Conservation (phyloP, 202 grass and related monocot genomes). For the Setaria viridis region DNA sequence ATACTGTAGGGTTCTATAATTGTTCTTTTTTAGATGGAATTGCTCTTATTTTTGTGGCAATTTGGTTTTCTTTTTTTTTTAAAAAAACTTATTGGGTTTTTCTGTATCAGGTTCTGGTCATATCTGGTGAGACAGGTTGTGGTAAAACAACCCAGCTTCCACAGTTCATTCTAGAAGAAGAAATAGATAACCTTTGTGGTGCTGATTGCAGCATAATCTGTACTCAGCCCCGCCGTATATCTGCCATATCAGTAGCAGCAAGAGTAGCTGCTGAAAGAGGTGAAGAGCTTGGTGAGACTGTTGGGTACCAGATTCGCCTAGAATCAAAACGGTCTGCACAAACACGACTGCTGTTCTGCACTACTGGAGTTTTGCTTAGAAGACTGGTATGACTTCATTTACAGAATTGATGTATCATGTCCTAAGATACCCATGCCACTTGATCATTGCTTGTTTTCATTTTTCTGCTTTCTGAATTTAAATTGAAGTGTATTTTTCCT, state of each 20-base stretch:
- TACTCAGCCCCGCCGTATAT: slow-evolving; percentile 96
- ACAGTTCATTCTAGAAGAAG: slow-evolving; percentile 93
- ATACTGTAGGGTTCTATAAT: slow-evolving; percentile 24
- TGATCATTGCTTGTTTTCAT: slow-evolving; percentile 41
- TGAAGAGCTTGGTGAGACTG: slow-evolving; percentile 86
- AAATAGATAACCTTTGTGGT: slow-evolving; percentile 78
- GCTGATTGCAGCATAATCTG: slow-evolving; percentile 95
- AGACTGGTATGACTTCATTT: slow-evolving; percentile 67
- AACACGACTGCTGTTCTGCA: slow-evolving; percentile 92
- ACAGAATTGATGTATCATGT: slow-evolving; percentile 30
- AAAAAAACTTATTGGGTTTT: slow-evolving; percentile 21
- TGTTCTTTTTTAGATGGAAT: slow-evolving; percentile 21
- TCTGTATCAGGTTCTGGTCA: slow-evolving; percentile 78
- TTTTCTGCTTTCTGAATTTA: slow-evolving; percentile 1
- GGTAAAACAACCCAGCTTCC: slow-evolving; percentile 98
- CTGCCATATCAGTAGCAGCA: slow-evolving; percentile 90
- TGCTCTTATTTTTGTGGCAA: slow-evolving; percentile 5
- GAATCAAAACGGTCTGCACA: slow-evolving; percentile 84
- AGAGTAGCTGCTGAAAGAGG: slow-evolving; percentile 87
- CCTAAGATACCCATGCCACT: not conserved
- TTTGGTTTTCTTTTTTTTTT: too few species aligned
- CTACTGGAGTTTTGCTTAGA: slow-evolving; percentile 93
- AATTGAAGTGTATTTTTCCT: slow-evolving; percentile 2
- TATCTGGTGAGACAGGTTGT: slow-evolving; percentile 96
- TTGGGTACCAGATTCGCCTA: slow-evolving; percentile 93